These are phyloP conservation scores for Penicillium silybi DNA, from an alignment of 495 filamentous ascomycete species.

Conservation along the genomic window DNA sequence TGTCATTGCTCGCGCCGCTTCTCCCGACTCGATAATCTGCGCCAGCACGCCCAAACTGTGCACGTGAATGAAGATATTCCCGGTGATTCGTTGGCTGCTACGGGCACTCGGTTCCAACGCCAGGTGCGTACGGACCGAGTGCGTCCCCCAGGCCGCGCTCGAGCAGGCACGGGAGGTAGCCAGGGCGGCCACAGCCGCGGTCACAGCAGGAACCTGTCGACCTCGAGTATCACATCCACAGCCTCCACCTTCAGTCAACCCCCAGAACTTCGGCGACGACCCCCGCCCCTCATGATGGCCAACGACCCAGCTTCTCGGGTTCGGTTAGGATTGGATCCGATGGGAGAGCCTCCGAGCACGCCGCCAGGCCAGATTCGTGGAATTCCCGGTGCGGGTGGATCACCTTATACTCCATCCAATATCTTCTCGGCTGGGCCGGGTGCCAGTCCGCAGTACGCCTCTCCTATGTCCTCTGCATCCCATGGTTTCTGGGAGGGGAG, in stretches of 20 bases:
- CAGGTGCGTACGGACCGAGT: conserved; percentile 87
- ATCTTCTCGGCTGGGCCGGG: conserved; percentile 65
- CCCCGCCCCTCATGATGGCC: conserved; percentile 82
- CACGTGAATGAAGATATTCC: conserved; percentile 98
- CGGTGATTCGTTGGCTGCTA: conserved; percentile 86
- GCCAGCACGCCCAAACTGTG: conserved; percentile 96
- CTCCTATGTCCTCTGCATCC: conserved; percentile 63
- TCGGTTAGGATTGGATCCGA: conserved; percentile 59
- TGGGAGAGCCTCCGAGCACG: conserved; percentile 45
- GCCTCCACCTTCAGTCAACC: conserved; percentile 63
- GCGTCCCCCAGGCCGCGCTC: conserved; percentile 65
- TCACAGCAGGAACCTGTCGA: conserved; percentile 78
- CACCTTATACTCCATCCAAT: conserved; percentile 50
- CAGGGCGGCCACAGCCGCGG: conserved; percentile 65
- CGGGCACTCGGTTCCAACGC: conserved; percentile 87
- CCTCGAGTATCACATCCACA: conserved; percentile 78
- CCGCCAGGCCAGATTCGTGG: conserved; percentile 45
- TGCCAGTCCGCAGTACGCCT: conserved; percentile 70
- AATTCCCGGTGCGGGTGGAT: conserved; percentile 55
- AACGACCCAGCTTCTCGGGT: conserved; percentile 56
- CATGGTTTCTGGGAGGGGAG: conserved; percentile 68
- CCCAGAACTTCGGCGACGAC: conserved; percentile 63
- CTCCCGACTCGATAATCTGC: conserved; percentile 92
- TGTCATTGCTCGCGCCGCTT: conserved; percentile 95
- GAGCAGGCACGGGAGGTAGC: conserved; percentile 69